phyloP scores from a whole-genome alignment of 2,329 filamentous ascomycete genomes.

The Aschersonia sp. region DNA sequence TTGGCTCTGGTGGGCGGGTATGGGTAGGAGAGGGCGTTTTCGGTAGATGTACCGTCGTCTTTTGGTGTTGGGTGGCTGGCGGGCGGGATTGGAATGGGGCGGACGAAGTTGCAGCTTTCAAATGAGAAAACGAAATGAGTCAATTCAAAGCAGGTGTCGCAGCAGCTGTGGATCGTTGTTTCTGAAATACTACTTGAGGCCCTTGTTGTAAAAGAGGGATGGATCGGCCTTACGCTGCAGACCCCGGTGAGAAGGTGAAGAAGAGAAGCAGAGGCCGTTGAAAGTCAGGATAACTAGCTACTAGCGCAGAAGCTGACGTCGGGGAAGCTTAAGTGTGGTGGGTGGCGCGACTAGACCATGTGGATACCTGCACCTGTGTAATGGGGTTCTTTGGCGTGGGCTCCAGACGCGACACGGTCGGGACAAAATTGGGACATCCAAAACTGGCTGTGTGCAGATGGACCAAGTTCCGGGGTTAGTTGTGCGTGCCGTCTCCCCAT shows the following conservation, averaged over 20 bases:
- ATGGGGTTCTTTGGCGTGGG: too few species aligned
- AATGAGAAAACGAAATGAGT: too few species aligned
- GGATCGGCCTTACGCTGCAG: too few species aligned
- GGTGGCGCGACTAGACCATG: not conserved
- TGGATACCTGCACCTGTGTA: not conserved
- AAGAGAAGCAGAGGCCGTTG: too few species aligned
- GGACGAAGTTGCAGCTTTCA: too few species aligned
- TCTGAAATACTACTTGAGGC: too few species aligned
- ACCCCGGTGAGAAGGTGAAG: too few species aligned
- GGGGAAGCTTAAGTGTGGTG: not conserved
- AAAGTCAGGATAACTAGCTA: not conserved
- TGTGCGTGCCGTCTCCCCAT: too few species aligned
- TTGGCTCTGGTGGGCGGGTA: not conserved
- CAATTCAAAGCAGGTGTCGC: too few species aligned
- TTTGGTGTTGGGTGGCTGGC: conserved; percentile 1
- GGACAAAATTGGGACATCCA: not conserved
- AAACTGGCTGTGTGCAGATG: not conserved
- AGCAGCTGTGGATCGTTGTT: too few species aligned
- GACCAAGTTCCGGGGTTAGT: too few species aligned
- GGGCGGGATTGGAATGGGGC: conserved; percentile 1
- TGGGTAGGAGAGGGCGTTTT: not conserved
- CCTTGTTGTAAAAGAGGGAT: too few species aligned
- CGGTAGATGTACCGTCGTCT: not conserved
- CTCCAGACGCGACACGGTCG: not conserved
- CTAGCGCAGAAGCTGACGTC: not conserved